Evolutionary conservation across 2,329 filamentous ascomycete species (phyloP).

Genomic region (Leptodontidium sp.): DNA sequence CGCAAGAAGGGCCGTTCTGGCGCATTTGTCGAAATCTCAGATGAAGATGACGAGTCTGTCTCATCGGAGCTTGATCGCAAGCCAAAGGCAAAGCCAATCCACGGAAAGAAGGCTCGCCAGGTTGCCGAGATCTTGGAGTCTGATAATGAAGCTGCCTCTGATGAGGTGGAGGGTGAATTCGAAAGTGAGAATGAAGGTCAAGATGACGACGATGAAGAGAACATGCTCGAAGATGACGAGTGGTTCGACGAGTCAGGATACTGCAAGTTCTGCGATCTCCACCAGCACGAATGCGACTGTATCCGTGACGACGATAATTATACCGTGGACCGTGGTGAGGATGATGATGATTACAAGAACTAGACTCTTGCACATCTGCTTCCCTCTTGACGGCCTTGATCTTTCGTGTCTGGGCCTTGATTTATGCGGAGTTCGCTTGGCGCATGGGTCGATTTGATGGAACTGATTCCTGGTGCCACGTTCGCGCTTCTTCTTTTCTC

Average conservation of each 20-base stretch:
- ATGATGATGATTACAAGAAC: conserved; percentile 3
- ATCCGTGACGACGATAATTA: background rate
- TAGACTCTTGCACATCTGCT: background rate
- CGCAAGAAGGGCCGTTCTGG: no score
- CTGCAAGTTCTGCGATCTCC: background rate
- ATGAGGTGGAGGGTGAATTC: background rate
- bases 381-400: background rate
- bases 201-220: background rate
- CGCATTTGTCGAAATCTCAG: background rate
- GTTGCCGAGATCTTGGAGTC: background rate
- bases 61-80: no score
- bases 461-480: background rate
- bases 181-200: background rate
- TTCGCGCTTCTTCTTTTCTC: background rate
- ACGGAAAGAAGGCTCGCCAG: background rate
- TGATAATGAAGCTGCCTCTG: background rate
- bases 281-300: conserved; percentile 15
- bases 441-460: background rate
- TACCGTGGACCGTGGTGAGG: background rate
- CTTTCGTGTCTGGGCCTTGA: background rate
- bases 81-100: no score
- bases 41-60: background rate
- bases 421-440: background rate
- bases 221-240: background rate
- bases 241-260: conserved; percentile 15